A percentile compares a stretch with the other conserved stretches of the same genome.
These are phyloP conservation scores for Piromyces sp. DNA, from an alignment of 192 early-diverging fungal genomes.

Conservation along the genomic window DNA sequence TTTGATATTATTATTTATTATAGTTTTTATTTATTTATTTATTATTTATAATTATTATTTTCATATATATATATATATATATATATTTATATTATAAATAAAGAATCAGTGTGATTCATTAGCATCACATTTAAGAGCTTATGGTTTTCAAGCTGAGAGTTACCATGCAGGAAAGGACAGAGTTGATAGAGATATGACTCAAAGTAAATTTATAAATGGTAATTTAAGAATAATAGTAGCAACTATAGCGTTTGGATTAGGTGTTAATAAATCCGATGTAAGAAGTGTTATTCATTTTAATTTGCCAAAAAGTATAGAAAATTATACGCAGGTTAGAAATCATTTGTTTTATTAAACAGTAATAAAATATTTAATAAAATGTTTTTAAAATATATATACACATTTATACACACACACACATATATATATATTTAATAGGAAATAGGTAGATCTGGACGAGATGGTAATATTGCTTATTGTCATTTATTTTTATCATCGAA, in stretches of 20 bases:
- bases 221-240: constrained; percentile 47
- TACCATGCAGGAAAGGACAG: constrained; percentile 60
- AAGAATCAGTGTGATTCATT: constrained; percentile 49
- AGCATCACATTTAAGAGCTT: constrained; percentile 44
- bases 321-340: constrained; percentile 26
- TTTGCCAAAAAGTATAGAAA: constrained; percentile 52
- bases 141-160: constrained; percentile 45
- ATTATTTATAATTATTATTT: no score
- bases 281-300: constrained; percentile 57
- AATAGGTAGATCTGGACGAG: constrained; percentile 47
- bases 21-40: no score
- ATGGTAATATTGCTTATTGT: constrained; percentile 23
- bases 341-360: no score
- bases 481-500: constrained; percentile 30
- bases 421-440: no score
- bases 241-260: constrained; percentile 61
- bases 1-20: constrained; percentile 3
- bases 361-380: no score
- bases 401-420: no score
- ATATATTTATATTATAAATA: no score
- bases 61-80: no score
- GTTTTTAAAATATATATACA: no score
- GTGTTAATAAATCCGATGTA: constrained; percentile 51
- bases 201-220: constrained; percentile 44
- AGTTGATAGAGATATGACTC: constrained; percentile 37